A percentile compares a stretch with the other conserved stretches of the same genome.
Conservation (phyloP, 2,329 filamentous ascomycete species). For the Rhinocladiella similis region DNA sequence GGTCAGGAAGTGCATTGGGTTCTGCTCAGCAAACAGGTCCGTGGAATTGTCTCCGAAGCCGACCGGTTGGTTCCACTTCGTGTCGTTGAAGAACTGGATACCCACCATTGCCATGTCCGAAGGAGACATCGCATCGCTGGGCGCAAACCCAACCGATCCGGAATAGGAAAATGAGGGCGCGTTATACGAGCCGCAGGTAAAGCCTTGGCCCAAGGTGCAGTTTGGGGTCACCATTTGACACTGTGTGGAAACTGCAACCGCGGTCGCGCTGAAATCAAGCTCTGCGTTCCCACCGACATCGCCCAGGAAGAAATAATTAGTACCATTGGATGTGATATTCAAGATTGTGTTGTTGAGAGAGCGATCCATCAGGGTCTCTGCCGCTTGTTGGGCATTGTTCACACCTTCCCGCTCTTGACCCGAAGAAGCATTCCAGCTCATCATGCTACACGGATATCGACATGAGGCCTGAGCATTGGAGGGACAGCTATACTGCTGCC, state of each 20-base stretch:
- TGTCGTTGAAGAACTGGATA: too few species aligned
- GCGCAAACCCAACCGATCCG: too few species aligned
- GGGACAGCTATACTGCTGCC: not conserved
- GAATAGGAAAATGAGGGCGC: not conserved
- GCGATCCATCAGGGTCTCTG: slow-evolving; percentile 18
- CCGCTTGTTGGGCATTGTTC: slow-evolving; percentile 20
- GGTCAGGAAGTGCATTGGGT: too few species aligned
- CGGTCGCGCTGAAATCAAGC: not conserved
- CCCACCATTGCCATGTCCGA: too few species aligned
- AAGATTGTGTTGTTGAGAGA: slow-evolving; percentile 15
- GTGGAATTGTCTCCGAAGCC: too few species aligned
- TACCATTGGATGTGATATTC: slow-evolving; percentile 12
- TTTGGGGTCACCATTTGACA: not conserved
- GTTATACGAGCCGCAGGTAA: slow-evolving; percentile 9
- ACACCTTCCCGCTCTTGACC: slow-evolving; percentile 16
- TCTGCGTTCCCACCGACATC: not conserved
- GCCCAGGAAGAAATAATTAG: not conserved
- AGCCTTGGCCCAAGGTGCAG: slow-evolving; percentile 6
- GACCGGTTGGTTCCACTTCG: too few species aligned
- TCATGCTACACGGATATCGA: slow-evolving; percentile 24
- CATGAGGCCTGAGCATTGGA: slow-evolving; percentile 5
- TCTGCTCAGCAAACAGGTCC: too few species aligned
- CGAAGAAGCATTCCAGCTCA: slow-evolving; percentile 14
- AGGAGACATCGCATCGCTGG: too few species aligned
- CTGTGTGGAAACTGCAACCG: not conserved